Evolutionary conservation across 345 rosid species (phyloP), one percentile per base, ranked within the genome.

Genomic region (Camelina sativa): DNA sequence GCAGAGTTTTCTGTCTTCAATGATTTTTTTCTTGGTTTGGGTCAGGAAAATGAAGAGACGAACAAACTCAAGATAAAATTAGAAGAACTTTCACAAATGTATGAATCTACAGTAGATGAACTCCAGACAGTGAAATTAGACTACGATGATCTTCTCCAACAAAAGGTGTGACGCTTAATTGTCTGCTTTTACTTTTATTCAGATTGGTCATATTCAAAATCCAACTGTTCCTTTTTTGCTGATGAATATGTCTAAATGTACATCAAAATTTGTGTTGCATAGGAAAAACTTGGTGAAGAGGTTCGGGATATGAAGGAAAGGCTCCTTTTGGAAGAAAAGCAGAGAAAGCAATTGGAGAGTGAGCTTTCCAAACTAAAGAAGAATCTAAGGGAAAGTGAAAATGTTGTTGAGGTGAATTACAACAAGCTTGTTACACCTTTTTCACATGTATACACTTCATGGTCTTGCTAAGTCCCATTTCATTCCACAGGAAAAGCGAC

Each of bases 261-360:
- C 46, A 30, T 17, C 17, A 65, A 65, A 32, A 34, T 17, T 61
- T 54, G 43, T 35, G 56, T 32, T 59, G 6, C 78, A 65, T 79
- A 93, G 97, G 91, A 81, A 79, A 81, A 54, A 74, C 69, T 86
- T 62, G 73, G 65, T 69, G 89, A 85, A 79, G 97, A 89, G 77
- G 86, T 91, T 71, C 71, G 65, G 30, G 82, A 67, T 65, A 52
- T 81, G 72, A 82, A 78, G 79, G 85, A 84, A 83, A 84, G 81
- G 83, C 94, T 89, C 52, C 43, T 76, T 71, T 79, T 68, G 65
- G 96, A 93, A 84, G 97, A 87, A 83, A 83, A 85, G 62, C 88
- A 78, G 82, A 82, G 94, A 81, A 91, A 83, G 79, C 75, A 74
- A 62, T 22, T 85, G 54, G 96, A 93, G 74, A 53, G 80, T 70